Evolutionary conservation across 345 rosid species (phyloP), one percentile per base, ranked within the genome.

Genomic region (Erucastrum elatum): DNA sequence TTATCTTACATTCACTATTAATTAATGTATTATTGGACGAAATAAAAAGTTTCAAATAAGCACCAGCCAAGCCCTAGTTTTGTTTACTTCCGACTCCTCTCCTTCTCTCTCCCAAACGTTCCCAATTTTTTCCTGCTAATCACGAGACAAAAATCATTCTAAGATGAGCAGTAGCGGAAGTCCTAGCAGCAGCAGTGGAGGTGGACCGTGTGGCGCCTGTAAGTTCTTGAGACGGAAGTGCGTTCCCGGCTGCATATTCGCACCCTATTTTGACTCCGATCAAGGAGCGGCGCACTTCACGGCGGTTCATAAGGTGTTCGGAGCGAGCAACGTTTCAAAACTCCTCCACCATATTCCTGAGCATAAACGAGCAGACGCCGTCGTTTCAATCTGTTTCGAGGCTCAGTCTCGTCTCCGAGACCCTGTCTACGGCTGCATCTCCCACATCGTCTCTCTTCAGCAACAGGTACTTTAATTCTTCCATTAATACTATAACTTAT

Each of bases 151-250:
- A 67, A 58, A 55, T 5, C 34, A 75, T 33, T 13, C 7, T 76
- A 72, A 59, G 69, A 81, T 81, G 83, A 81, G 44, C 59, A 30
- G 59, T 78, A 55, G 64, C 55, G 72, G 74, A 90, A 37, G 79
- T 56, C 79, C 88, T 26, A 78, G 79, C 1, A 73, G 87, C 30
- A 80, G 83, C 26, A 33, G 81, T 26, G 87, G 87, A 0, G 70
- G 86, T 9, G 83, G 93, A n/a, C 97, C 98, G 64, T 87, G 96
- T 58, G 97, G 96, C 13, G 98, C 98, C 55, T 94, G 97, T 83
- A 91, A 91, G 85, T 89, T 91, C 72, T 74, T 94, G 46, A 69
- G 95, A 65, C 77, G 94, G 62, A 94, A 91, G 82, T 91, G 98
- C 39, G 86, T 90, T 5, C 83, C 82, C 2, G 93, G 91, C 2